Base-by-base conservation (phyloP, 805 yeast genomes). In the Jamesozyma gamospora region DNA sequence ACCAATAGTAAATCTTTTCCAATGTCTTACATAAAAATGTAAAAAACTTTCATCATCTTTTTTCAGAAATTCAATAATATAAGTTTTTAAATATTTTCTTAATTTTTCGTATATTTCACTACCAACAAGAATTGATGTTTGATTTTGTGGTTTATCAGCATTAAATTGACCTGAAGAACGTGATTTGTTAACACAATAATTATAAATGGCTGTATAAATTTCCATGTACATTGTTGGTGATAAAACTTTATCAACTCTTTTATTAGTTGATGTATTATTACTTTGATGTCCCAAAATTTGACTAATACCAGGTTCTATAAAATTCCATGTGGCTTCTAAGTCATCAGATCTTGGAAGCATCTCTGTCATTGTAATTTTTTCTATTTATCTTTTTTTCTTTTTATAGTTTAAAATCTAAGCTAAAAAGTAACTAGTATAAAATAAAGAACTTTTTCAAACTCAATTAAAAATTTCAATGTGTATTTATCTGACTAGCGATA, bases 1-100 rank as follows among this genome's bases (percentile, higher is more conserved):
- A 21, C 97, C 97, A 39, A 85, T 77, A 17, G 94, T 77, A 58
- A 74, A 92, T 44, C 97, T 74, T 46, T 78, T 77, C 96, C 97
- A 94, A 48, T 81, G 76, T 54, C 78, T 71, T 34, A 85, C 94
- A 53, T 92, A 92, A 55, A 83, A 85, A 44, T 79, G 82, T 40
- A 88, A 66, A 51, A 86, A 82, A 1, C 79, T 64, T 50, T 85
- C 95, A 36, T 71, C 69, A 4, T 74, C 69, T 39, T 66, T 71
- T 43, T 70, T 72, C 28, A 63, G 55, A 48, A 80, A 62, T 28
- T 65, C 62, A 30, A 67, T 57, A 32, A 83, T 70, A 53, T 84
- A 88, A 14, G 63, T 55, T 32, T 69, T 66, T 50, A 92, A 69
- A 57, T 84, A 92, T 7, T 63, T 66, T 47, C 76, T 79, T 46